Conservation (phyloP, 768 basidiomycete species). For the Cyclocybe aegerita region DNA sequence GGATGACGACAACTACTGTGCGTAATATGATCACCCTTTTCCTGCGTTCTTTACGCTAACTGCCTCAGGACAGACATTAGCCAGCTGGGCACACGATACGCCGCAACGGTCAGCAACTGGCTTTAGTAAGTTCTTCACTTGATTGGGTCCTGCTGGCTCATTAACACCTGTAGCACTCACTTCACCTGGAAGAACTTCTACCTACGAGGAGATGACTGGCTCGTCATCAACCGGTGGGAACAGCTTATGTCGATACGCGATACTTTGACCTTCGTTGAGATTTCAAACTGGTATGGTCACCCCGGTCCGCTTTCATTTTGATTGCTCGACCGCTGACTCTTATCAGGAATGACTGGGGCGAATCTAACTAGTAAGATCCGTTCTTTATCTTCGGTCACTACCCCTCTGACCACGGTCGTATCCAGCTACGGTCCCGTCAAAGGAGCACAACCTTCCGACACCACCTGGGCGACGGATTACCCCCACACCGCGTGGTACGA, state of each 20-base stretch:
- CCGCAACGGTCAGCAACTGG: constrained; percentile 47
- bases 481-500: constrained; percentile 58
- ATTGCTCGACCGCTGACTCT: background rate
- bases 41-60: background rate
- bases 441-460: constrained; percentile 42
- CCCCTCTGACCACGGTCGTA: background rate
- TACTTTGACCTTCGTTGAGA: constrained; percentile 55
- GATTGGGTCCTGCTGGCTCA: background rate
- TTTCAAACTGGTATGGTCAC: constrained; percentile 59
- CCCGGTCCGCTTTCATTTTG: background rate
- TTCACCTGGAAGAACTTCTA: constrained; percentile 65
- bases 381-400: background rate
- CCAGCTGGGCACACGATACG: constrained; percentile 43
- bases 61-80: constrained; percentile 32
- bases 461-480: constrained; percentile 41
- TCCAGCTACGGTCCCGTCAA: constrained; percentile 58
- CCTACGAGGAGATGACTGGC: constrained; percentile 65
- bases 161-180: constrained; percentile 37
- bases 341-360: constrained; percentile 71
- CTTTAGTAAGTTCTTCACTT: constrained; percentile 35
- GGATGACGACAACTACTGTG: constrained; percentile 50
- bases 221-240: constrained; percentile 71
- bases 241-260: constrained; percentile 60
- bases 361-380: constrained; percentile 61
- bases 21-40: background rate